phyloP scores from a whole-genome alignment of 1,284 basidiomycete species.

The Marasmius sp. region DNA sequence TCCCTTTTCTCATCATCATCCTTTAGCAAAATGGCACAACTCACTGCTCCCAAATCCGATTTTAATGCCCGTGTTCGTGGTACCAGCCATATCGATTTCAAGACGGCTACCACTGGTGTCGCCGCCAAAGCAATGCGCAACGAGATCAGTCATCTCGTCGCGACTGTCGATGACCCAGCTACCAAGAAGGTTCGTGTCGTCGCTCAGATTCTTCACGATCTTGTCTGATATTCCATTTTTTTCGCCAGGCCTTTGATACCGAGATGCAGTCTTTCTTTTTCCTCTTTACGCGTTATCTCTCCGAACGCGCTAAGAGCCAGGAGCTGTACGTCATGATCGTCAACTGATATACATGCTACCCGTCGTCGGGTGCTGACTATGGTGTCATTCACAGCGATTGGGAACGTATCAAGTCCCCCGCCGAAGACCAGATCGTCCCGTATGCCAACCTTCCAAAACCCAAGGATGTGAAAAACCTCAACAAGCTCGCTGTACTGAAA shows the following conservation, averaged over 20 bases:
- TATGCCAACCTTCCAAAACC: slow-evolving; percentile 75
- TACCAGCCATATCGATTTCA: slow-evolving; percentile 84
- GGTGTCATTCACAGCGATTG: slow-evolving; percentile 67
- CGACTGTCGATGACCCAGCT: slow-evolving; percentile 73
- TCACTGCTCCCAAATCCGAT: slow-evolving; percentile 52
- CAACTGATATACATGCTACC: slow-evolving; percentile 6
- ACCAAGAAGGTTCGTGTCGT: slow-evolving; percentile 71
- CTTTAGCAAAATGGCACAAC: slow-evolving; percentile 49
- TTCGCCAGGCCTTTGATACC: slow-evolving; percentile 83
- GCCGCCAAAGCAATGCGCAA: slow-evolving; percentile 98
- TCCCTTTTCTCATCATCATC: slow-evolving; percentile 16
- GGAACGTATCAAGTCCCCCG: slow-evolving; percentile 97
- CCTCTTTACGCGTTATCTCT: slow-evolving; percentile 97
- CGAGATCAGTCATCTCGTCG: slow-evolving; percentile 93
- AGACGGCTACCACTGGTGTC: slow-evolving; percentile 97
- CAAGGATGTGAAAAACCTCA: slow-evolving; percentile 71
- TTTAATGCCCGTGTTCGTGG: slow-evolving; percentile 68
- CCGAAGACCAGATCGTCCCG: slow-evolving; percentile 88
- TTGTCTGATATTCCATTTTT: neutral
- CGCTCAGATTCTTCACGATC: slow-evolving; percentile 4
- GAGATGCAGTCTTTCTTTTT: slow-evolving; percentile 99
- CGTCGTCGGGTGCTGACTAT: slow-evolving; percentile 8
- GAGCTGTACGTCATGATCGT: slow-evolving; percentile 74
- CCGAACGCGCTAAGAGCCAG: slow-evolving; percentile 91
- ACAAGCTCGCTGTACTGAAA: slow-evolving; percentile 98